These are phyloP conservation scores for Phaffomyces opuntiae DNA, from an alignment of 805 yeast species.

Conservation along the genomic window DNA sequence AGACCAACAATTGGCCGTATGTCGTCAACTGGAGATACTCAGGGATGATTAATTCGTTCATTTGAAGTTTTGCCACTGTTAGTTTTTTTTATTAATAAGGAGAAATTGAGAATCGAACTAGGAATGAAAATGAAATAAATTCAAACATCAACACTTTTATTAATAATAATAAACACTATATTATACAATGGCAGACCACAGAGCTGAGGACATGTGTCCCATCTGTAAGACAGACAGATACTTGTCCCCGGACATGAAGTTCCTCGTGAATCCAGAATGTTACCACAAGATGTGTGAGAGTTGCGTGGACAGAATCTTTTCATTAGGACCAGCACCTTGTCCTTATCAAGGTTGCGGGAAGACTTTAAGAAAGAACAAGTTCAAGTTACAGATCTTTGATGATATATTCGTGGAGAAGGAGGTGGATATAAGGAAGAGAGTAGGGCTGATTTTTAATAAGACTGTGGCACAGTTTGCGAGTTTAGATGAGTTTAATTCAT, in stretches of 20 bases:
- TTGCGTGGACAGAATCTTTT: constrained; percentile 91
- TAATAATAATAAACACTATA: neutral
- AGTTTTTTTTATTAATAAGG: neutral
- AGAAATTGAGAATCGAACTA: neutral
- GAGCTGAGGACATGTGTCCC: constrained; percentile 80
- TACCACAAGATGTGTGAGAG: constrained; percentile 96
- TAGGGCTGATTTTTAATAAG: constrained; percentile 72
- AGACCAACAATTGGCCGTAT: neutral
- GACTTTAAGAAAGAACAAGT: constrained; percentile 78
- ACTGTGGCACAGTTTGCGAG: constrained; percentile 63
- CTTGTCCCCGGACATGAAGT: constrained; percentile 86
- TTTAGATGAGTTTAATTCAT: constrained; percentile 59
- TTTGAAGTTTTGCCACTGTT: too few species aligned
- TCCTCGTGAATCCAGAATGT: constrained; percentile 93
- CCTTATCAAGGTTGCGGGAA: constrained; percentile 90
- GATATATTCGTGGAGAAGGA: constrained; percentile 87
- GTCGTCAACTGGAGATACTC: constrained; percentile 2
- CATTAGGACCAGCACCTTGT: constrained; percentile 94
- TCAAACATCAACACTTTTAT: neutral
- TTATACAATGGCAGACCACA: neutral
- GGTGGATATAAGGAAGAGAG: constrained; percentile 80
- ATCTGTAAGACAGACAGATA: constrained; percentile 94
- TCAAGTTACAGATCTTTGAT: constrained; percentile 89
- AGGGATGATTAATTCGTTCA: neutral
- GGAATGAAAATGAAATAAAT: neutral